Evolutionary conservation across 1,284 basidiomycete genomes (phyloP).

Genomic region (Tilletia setariae): DNA sequence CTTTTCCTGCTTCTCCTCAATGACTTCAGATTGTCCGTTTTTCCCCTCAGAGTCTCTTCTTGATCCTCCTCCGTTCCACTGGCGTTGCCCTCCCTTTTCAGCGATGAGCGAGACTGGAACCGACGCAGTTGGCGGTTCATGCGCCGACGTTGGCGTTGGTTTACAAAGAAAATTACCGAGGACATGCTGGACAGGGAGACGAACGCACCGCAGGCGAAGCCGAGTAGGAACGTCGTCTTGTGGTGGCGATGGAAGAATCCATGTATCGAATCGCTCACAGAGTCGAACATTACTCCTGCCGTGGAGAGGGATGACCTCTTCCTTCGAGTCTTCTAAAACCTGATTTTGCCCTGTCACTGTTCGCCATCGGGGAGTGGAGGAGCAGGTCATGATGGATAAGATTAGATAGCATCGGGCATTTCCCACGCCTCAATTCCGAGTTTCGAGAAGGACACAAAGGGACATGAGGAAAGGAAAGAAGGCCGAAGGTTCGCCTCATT

Average conservation of each 20-base stretch:
- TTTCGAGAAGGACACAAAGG: conserved; percentile 1
- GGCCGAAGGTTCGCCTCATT: too few relatives aligned
- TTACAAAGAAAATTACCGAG: conserved; percentile 17
- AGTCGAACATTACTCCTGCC: not conserved
- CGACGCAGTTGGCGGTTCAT: not conserved
- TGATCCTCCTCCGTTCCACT: not conserved
- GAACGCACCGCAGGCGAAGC: conserved; percentile 12
- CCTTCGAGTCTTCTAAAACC: not conserved
- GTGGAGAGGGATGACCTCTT: not conserved
- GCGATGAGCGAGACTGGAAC: conserved; percentile 5
- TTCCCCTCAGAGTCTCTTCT: not conserved
- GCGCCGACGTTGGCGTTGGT: conserved; percentile 4
- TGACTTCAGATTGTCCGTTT: not conserved
- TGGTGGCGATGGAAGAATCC: conserved; percentile 14
- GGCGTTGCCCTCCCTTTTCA: not conserved
- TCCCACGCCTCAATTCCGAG: not conserved
- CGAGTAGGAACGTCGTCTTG: conserved; percentile 18
- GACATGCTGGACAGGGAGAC: conserved; percentile 17
- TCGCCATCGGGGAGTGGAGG: not conserved
- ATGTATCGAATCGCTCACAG: not conserved
- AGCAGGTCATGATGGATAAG: not conserved
- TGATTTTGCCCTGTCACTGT: too few relatives aligned
- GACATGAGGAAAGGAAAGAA: not conserved
- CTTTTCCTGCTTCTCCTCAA: conserved; percentile 5
- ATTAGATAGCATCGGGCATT: conserved; percentile 13